phyloP scores from a whole-genome alignment of 2,329 filamentous ascomycete genomes.

The Cladosporium oxysporum region DNA sequence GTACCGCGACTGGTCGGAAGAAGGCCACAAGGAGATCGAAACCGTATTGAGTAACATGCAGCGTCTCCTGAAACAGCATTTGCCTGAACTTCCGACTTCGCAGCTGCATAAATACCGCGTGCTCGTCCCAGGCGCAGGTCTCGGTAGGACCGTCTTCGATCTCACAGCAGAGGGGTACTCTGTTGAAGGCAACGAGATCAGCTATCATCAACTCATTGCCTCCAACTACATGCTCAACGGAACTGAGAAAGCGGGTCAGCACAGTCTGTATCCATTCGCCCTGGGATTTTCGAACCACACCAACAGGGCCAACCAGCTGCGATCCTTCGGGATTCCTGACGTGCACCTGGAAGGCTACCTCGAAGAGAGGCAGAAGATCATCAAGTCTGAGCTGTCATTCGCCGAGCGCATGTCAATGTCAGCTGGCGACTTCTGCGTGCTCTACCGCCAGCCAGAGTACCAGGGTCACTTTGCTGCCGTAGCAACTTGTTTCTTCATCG shows the following conservation, averaged over 20 bases:
- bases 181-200: slow-evolving; percentile 89
- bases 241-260: slow-evolving; percentile 61
- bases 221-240: slow-evolving; percentile 75
- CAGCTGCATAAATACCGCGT: slow-evolving; percentile 52
- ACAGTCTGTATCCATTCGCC: slow-evolving; percentile 81
- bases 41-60: slow-evolving; percentile 77
- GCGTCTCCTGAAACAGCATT: slow-evolving; percentile 58
- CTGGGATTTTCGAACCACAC: slow-evolving; percentile 85
- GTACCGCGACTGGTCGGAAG: slow-evolving; percentile 89
- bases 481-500: slow-evolving; percentile 91
- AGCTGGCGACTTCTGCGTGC: slow-evolving; percentile 86
- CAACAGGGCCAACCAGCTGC: slow-evolving; percentile 72
- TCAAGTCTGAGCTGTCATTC: slow-evolving; percentile 34
- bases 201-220: slow-evolving; percentile 91
- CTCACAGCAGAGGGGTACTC: slow-evolving; percentile 71
- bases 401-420: slow-evolving; percentile 85
- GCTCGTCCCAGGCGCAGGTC: slow-evolving; percentile 84
- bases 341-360: slow-evolving; percentile 51
- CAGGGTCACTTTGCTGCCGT: slow-evolving; percentile 73
- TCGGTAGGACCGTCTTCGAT: slow-evolving; percentile 88
- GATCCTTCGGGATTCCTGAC: slow-evolving; percentile 74
- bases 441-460: slow-evolving; percentile 70
- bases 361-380: slow-evolving; percentile 25
- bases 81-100: slow-evolving; percentile 32
- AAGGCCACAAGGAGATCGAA: slow-evolving; percentile 72